A percentile compares a stretch with the other conserved stretches of the same genome.
Conservation (phyloP, 1,139 yeast species). For the Candida labiduridarum region DNA sequence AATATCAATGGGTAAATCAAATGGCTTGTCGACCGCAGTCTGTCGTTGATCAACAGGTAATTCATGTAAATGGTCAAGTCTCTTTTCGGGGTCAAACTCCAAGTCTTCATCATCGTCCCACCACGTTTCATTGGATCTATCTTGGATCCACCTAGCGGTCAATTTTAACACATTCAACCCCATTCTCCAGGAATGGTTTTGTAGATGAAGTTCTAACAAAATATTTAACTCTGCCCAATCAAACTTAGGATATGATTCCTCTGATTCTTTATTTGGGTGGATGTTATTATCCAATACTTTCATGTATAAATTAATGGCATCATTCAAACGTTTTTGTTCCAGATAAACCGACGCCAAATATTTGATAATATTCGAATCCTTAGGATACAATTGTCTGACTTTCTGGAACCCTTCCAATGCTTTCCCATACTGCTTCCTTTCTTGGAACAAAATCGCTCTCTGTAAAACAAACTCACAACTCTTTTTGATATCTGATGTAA, state of each 20-base stretch:
- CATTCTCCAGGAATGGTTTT: constrained; percentile 61
- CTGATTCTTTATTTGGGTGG: constrained; percentile 30
- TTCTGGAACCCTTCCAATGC: constrained; percentile 78
- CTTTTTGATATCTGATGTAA: constrained; percentile 54
- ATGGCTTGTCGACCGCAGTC: constrained; percentile 36
- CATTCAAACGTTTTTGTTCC: constrained; percentile 72
- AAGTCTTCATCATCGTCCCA: constrained; percentile 84
- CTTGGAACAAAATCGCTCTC: constrained; percentile 68
- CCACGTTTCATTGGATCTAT: constrained; percentile 68
- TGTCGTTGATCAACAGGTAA: constrained; percentile 19
- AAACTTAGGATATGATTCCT: constrained; percentile 48
- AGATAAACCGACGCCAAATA: constrained; percentile 79
- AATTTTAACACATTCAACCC: constrained; percentile 69
- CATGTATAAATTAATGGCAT: constrained; percentile 79
- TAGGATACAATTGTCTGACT: constrained; percentile 61
- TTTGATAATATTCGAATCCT: constrained; percentile 61
- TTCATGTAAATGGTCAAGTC: constrained; percentile 40
- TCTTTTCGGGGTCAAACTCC: constrained; percentile 67
- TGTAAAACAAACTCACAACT: constrained; percentile 58
- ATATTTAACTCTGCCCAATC: constrained; percentile 91
- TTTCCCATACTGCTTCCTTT: constrained; percentile 62
- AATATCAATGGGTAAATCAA: constrained; percentile 78
- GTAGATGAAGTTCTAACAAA: constrained; percentile 73
- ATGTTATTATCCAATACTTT: constrained; percentile 62
- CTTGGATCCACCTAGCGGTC: constrained; percentile 83